These are phyloP conservation scores for Candida khao-thaluensis DNA, from an alignment of 805 yeast species.

Conservation along the genomic window DNA sequence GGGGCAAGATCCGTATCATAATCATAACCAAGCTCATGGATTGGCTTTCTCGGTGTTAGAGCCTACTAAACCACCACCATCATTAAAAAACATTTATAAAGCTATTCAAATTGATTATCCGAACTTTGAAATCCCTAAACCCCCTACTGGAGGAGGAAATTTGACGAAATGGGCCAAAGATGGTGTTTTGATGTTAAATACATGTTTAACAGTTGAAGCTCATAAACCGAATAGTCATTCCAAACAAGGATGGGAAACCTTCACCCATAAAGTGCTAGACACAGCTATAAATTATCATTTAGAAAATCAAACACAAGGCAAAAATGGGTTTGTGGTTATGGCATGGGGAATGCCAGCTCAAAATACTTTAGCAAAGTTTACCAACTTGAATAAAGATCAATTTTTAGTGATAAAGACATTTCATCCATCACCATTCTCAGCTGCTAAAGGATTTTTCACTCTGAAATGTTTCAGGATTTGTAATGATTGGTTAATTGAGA, in stretches of 20 bases:
- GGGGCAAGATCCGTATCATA: constrained; percentile 98
- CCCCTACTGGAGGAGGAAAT: constrained; percentile 51
- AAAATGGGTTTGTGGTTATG: constrained; percentile 63
- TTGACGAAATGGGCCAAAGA: constrained; percentile 80
- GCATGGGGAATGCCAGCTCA: constrained; percentile 84
- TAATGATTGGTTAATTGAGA: constrained; percentile 68
- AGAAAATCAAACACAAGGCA: constrained; percentile 17
- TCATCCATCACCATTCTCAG: constrained; percentile 95
- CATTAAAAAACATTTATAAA: constrained; percentile 83
- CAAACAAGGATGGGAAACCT: constrained; percentile 86
- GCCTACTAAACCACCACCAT: constrained; percentile 80
- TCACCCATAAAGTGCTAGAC: constrained; percentile 71
- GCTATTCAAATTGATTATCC: constrained; percentile 65
- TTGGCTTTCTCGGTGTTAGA: constrained; percentile 88
- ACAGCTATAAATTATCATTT: constrained; percentile 48
- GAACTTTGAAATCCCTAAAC: constrained; percentile 58
- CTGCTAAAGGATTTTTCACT: constrained; percentile 78
- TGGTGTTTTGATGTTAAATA: constrained; percentile 85
- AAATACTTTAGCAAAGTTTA: constrained; percentile 48
- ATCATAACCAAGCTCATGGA: constrained; percentile 92
- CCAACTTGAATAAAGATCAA: constrained; percentile 22
- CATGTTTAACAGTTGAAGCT: constrained; percentile 87
- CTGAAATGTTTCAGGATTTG: constrained; percentile 71
- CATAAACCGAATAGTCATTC: constrained; percentile 94
- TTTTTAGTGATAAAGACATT: constrained; percentile 66